These are phyloP conservation scores for Chalaropsis thielavioides DNA, from an alignment of 2,329 filamentous ascomycete genomes.

Conservation along the genomic window DNA sequence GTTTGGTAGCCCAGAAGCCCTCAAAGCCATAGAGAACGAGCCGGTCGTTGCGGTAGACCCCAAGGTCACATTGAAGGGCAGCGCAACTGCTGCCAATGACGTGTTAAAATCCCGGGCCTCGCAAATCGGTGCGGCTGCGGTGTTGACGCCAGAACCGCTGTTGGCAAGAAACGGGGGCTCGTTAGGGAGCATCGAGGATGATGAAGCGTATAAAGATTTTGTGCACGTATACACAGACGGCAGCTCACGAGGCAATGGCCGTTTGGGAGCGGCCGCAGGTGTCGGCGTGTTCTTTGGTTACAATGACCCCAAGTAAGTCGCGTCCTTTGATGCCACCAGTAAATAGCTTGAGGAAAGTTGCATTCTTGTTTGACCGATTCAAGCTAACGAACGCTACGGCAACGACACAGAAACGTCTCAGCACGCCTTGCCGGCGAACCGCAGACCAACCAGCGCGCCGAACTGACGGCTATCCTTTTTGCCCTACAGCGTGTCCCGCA, in stretches of 20 bases:
- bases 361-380: background rate
- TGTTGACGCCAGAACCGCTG: no score
- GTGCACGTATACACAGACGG: constrained; percentile 45
- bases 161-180: background rate
- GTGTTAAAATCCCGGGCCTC: background rate
- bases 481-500: constrained; percentile 62
- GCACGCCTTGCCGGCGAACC: constrained; percentile 57
- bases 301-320: constrained; percentile 38
- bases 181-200: background rate
- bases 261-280: constrained; percentile 39
- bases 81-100: constrained; percentile 1
- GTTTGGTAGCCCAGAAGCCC: constrained; percentile 32
- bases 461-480: constrained; percentile 74
- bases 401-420: constrained; percentile 44
- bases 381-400: background rate
- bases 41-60: constrained; percentile 20
- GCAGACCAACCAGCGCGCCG: constrained; percentile 94
- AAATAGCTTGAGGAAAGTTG: background rate
- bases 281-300: constrained; percentile 50
- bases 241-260: constrained; percentile 45
- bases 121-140: background rate
- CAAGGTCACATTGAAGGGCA: constrained; percentile 11
- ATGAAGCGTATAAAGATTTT: constrained; percentile 26
- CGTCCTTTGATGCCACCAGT: constrained; percentile 4
- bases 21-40: constrained; percentile 27